These are phyloP conservation scores for Tubosaeta brunneosetosa DNA, from an alignment of 768 basidiomycete species.

Conservation along the genomic window DNA sequence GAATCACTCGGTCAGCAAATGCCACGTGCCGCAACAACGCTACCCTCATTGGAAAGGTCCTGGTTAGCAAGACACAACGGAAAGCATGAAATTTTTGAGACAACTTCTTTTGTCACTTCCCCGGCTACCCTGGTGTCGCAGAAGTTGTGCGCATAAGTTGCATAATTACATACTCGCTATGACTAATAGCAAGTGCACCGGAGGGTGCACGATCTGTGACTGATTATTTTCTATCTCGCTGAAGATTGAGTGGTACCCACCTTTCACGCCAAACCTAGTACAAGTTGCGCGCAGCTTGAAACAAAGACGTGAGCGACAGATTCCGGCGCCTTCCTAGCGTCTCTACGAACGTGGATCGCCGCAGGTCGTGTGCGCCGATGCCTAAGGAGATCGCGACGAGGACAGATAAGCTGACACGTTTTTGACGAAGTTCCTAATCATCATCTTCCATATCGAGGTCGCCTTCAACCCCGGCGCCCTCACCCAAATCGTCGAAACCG, in stretches of 20 bases:
- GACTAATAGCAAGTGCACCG: not conserved
- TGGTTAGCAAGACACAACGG: not conserved
- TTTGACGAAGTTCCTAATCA: constrained; percentile 29
- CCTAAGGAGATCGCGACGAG: not conserved
- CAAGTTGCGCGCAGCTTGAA: too few species aligned
- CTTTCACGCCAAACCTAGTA: not conserved
- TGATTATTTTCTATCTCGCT: not conserved
- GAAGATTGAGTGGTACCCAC: not conserved
- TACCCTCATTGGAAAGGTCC: not conserved
- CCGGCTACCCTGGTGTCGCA: not conserved
- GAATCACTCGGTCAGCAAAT: not conserved
- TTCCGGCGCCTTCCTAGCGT: not conserved
- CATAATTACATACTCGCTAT: not conserved
- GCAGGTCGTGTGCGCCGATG: not conserved
- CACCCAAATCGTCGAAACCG: constrained; percentile 61
- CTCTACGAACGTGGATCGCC: not conserved
- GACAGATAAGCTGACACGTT: not conserved
- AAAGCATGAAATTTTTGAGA: not conserved
- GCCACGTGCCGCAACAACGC: not conserved
- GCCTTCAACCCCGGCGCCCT: constrained; percentile 63
- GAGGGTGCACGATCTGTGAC: not conserved
- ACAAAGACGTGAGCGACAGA: not conserved
- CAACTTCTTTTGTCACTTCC: not conserved
- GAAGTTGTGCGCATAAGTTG: not conserved
- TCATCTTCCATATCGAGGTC: constrained; percentile 64